Conservation (phyloP, 352 stramenopile genomes). For the Saprolegnia parasitica region DNA sequence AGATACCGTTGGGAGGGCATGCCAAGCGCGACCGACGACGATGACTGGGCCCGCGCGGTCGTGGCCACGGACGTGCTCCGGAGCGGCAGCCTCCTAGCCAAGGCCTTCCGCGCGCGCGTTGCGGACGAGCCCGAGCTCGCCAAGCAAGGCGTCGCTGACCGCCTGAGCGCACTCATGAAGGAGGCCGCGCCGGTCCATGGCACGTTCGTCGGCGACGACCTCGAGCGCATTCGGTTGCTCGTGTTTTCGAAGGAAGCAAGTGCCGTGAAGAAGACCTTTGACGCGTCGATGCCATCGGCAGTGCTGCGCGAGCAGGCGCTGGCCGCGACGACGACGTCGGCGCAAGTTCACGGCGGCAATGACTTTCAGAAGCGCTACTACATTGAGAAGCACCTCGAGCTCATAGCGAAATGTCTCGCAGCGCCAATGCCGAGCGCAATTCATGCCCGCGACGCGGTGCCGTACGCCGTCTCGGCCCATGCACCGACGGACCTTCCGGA, state of each 20-base stretch:
- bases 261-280: constrained; percentile 19
- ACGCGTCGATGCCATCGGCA: constrained; percentile 11
- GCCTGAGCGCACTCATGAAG: constrained; percentile 7
- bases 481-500: constrained; percentile 12
- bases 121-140: background rate
- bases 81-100: constrained; percentile 8
- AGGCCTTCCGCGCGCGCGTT: background rate
- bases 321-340: background rate
- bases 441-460: background rate
- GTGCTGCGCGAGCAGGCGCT: constrained; percentile 18
- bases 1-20: no score
- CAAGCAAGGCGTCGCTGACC: background rate
- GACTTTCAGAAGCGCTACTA: constrained; percentile 14
- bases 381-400: constrained; percentile 22
- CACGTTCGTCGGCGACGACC: constrained; percentile 15
- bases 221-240: constrained; percentile 21
- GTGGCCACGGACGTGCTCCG: background rate
- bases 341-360: background rate
- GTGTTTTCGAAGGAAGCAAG: constrained; percentile 15
- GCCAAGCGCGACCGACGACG: background rate
- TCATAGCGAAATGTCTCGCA: background rate
- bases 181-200: background rate
- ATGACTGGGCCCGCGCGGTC: background rate
- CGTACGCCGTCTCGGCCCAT: constrained; percentile 19
- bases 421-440: background rate